phyloP scores from a whole-genome alignment of 2,329 filamentous ascomycete species.

The Shiraia sp. region DNA sequence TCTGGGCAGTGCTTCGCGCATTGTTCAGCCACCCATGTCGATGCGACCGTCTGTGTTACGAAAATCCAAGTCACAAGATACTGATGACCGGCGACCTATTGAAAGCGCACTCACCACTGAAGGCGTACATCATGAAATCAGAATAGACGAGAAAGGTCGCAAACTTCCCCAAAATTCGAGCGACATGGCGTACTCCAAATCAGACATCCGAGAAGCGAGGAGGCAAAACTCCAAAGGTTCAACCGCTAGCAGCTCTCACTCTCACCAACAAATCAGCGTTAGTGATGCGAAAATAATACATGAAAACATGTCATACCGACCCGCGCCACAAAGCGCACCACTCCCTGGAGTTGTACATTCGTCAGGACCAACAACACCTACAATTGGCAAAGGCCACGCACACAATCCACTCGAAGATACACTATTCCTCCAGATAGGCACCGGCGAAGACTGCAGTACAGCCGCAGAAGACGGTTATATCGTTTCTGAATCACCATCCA shows the following conservation, averaged over 20 bases:
- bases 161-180: conserved; percentile 22
- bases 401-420: conserved; percentile 67
- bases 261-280: conserved; percentile 15
- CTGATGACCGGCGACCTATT: conserved; percentile 54
- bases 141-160: conserved; percentile 36
- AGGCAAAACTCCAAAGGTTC: conserved; percentile 10
- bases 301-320: conserved; percentile 38
- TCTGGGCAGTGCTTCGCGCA: conserved; percentile 60
- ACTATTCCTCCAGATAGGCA: conserved; percentile 76
- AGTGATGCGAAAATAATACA: conserved; percentile 33
- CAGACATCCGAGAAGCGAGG: conserved; percentile 14
- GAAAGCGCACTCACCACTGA: conserved; percentile 57
- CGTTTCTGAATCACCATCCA: conserved; percentile 82
- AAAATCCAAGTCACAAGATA: conserved; percentile 56
- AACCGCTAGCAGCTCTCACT: conserved; percentile 20
- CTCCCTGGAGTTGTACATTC: conserved; percentile 15
- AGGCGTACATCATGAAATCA: conserved; percentile 56
- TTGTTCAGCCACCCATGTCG: conserved; percentile 61
- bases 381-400: conserved; percentile 58
- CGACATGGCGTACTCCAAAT: conserved; percentile 24
- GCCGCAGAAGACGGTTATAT: conserved; percentile 47
- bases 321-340: conserved; percentile 20
- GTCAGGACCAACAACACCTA: conserved; percentile 34
- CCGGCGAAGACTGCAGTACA: conserved; percentile 56
- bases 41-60: conserved; percentile 50